Conservation (phyloP, 1,284 basidiomycete genomes). For the Hemileia vastatrix region DNA sequence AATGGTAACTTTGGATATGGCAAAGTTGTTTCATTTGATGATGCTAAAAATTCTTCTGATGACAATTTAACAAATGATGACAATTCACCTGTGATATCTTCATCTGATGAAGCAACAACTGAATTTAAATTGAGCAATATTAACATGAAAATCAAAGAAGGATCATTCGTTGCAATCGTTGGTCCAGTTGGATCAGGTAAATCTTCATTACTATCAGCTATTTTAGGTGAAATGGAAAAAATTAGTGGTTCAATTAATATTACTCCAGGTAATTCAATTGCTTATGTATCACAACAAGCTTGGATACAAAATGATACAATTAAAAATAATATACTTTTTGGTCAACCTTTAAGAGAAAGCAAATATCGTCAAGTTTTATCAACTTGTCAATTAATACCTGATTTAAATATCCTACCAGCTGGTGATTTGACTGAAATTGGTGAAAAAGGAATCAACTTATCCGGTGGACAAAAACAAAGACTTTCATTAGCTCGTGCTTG, state of each 20-base stretch:
- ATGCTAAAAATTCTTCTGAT: too few relatives aligned
- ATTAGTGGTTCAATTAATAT: too few relatives aligned
- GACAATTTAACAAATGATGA: too few relatives aligned
- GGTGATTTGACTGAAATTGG: conserved; percentile 87
- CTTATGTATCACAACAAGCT: conserved; percentile 77
- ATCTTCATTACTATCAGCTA: conserved; percentile 40
- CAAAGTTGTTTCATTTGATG: too few relatives aligned
- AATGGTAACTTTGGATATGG: too few relatives aligned
- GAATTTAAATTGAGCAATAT: too few relatives aligned
- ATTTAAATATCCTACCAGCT: conserved; percentile 83
- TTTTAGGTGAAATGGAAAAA: conserved; percentile 21
- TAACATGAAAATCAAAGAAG: conserved; percentile 63
- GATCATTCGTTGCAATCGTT: conserved; percentile 72
- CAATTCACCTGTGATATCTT: too few relatives aligned
- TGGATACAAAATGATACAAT: conserved; percentile 79
- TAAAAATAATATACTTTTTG: conserved; percentile 88
- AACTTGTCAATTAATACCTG: conserved; percentile 64
- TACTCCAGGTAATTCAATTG: too few relatives aligned
- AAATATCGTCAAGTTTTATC: conserved; percentile 69
- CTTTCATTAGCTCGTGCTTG: conserved; percentile 58
- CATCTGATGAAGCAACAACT: too few relatives aligned
- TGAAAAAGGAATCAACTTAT: conserved; percentile 51
- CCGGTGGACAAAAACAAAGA: conserved; percentile 81
- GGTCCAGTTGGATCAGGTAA: conserved; percentile 87
- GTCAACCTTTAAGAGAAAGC: conserved; percentile 64